Evolutionary conservation across 768 basidiomycete genomes (phyloP), one percentile per base, ranked within the genome.

Genomic region (Tulasnella sp.): DNA sequence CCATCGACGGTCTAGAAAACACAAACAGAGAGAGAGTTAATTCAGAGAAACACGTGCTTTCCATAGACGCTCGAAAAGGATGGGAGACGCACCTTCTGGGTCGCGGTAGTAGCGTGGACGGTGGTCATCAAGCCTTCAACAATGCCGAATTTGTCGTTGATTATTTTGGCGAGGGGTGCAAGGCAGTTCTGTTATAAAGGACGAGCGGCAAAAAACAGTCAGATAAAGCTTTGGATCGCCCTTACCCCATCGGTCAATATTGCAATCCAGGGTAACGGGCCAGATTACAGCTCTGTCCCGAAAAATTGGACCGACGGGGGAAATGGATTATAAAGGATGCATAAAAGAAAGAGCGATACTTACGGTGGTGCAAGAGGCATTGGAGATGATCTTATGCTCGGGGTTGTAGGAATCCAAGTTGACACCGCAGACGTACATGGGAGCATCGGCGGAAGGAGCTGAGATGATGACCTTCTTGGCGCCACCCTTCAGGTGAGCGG

Each of bases 401-500:
- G 95, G 84, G 84, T 97, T 91, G 85, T 99, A 99, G 52, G 86
- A 80, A 78, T 97, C 95, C 79, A 97, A 90, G 87, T 99, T 99
- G 85, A 99, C 97, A 87, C 93, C 95, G 80, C 88, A 88, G 73
- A 96, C 94, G 84, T 89, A 96, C 94, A 96, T 96, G 80, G 94
- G 94, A 7, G 95, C 94, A 83, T 96, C 94, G 39, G 94, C 89
- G n/a, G 97, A 99, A 80, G 97, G 97, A 68, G 97, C 97, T 79
- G 96, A 97, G 89, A 99, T 99, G 86, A 99, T 88, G 83, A 99
- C 97, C 88, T 98, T 99, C 91, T 99, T 98, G 82, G 97, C 97
- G 83, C 97, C 97, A 81, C 97, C 97, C 86, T 96, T 95, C 85
- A 99, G 87, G 86, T 99, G 97, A 80, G 90, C 91, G 69, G 87